phyloP scores from a whole-genome alignment of 1,139 yeast genomes.

The Lodderomyces pseudojiufengensis region DNA sequence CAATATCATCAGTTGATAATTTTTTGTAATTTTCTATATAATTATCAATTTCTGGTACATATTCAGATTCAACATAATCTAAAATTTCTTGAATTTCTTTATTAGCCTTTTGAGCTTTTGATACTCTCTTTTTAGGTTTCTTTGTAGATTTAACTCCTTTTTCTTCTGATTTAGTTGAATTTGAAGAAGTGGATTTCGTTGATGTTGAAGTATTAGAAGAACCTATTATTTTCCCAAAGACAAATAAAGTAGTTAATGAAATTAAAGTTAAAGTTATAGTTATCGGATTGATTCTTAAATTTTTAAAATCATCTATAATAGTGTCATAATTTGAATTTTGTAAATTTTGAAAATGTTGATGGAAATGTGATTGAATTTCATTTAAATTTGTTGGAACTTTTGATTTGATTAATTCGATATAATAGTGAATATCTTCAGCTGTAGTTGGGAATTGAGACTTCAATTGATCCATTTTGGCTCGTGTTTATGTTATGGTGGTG shows the following conservation, averaged over 20 bases:
- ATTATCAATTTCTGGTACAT: slow-evolving; percentile 44
- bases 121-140: slow-evolving; percentile 30
- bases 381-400: slow-evolving; percentile 9
- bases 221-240: slow-evolving; percentile 18
- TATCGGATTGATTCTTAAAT: slow-evolving; percentile 30
- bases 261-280: slow-evolving; percentile 35
- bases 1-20: slow-evolving; percentile 36
- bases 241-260: slow-evolving; percentile 26
- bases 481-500: no score
- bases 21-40: slow-evolving; percentile 32
- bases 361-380: slow-evolving; percentile 10
- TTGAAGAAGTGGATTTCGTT: not conserved
- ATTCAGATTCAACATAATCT: slow-evolving; percentile 40
- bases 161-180: no score
- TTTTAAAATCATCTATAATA: slow-evolving; percentile 28
- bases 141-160: no score
- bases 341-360: slow-evolving; percentile 9
- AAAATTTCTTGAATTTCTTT: slow-evolving; percentile 38
- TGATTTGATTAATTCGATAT: slow-evolving; percentile 11
- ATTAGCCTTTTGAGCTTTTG: slow-evolving; percentile 45
- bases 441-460: slow-evolving; percentile 12
- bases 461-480: slow-evolving; percentile 12
- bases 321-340: slow-evolving; percentile 19
- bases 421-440: slow-evolving; percentile 13
- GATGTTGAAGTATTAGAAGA: slow-evolving; percentile 6